A percentile compares a stretch with the other conserved stretches of the same genome.
Conservation (phyloP, 2,329 filamentous ascomycete genomes). For the Teratosphaeria zuluensis region DNA sequence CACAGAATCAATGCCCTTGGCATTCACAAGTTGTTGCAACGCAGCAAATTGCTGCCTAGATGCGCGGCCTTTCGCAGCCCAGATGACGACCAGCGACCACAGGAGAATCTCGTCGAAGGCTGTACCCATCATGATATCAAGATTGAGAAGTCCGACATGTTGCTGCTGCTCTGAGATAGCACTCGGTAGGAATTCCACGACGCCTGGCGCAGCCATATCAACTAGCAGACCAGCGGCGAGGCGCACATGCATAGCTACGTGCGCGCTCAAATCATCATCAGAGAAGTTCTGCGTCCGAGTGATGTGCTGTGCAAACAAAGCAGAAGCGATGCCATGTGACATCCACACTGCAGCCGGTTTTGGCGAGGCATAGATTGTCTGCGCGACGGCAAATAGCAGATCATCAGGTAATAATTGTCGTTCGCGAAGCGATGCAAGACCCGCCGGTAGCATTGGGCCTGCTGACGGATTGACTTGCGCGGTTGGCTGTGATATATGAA, state of each 20-base stretch:
- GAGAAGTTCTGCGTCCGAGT: not conserved
- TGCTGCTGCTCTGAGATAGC: not conserved
- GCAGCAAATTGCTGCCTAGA: not conserved
- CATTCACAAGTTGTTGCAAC: not conserved
- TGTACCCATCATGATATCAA: not conserved
- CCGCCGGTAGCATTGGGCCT: not conserved
- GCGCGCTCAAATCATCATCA: not conserved
- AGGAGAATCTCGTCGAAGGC: not conserved
- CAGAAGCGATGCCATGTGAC: not conserved
- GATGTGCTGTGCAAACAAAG: not conserved
- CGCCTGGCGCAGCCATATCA: not conserved
- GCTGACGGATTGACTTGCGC: not conserved
- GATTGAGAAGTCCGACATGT: not conserved
- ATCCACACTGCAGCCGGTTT: not conserved
- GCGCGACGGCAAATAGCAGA: not conserved
- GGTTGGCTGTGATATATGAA: not conserved
- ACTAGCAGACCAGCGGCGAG: not conserved
- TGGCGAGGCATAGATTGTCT: not conserved
- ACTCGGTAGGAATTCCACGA: not conserved
- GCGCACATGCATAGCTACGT: not conserved
- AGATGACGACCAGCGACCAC: not conserved
- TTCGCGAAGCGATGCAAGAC: not conserved
- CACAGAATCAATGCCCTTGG: not conserved
- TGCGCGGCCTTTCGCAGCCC: not conserved
- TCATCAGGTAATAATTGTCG: not conserved